Base-by-base conservation (phyloP, 108 stramenopile species). In the Skeletonema marinoi region DNA sequence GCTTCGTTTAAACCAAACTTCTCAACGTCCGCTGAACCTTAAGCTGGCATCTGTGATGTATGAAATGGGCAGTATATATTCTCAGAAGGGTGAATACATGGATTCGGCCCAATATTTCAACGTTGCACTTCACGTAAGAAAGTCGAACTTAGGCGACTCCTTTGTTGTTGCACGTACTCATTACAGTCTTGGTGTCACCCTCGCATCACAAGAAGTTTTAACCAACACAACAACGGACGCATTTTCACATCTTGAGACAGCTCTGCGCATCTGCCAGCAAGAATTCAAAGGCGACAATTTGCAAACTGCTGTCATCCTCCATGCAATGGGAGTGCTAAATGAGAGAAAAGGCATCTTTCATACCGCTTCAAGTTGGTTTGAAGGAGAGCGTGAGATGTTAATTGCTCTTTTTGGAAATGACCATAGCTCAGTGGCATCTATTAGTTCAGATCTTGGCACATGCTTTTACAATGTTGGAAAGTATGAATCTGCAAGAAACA, bases 121-220 rank as follows among this genome's bases (percentile, higher is more conserved):
- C 17, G 38, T 73, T 48, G 69, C 77, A 5, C 82, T 83, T 48
- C 65, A 70, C 12, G 73, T 78, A 16, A 60, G 82, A 29, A 73
- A 78, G 65, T 48, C 42, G 16, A 44, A 7, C 5, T 39, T 83
- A 51, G 73, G 76, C 14, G 76, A 83, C 59, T 83, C 73, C 3
- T 78, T 78, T 50, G 17, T 78, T 21, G 76, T 83, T 41, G 76
- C 76, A 54, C 77, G 71, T 25, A 83, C 82, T 14, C 75, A 83
- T 44, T 83, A 83, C 65, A 78, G 76, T 36, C 63, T 83, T 62
- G 82, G 82, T 1, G 82, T 83, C 29, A 83, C 82, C 31, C 31
- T 74, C 6, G 82, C 77, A 32, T 60, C 72, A 25, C 75, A 74
- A 16, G 77, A 78, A 50, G 58, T 82, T 38, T 46, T 36, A 60